Evolutionary conservation across 2,329 filamentous ascomycete species (phyloP), one percentile per base, ranked within the genome.

Genomic region (Neocucurbitaria cava): DNA sequence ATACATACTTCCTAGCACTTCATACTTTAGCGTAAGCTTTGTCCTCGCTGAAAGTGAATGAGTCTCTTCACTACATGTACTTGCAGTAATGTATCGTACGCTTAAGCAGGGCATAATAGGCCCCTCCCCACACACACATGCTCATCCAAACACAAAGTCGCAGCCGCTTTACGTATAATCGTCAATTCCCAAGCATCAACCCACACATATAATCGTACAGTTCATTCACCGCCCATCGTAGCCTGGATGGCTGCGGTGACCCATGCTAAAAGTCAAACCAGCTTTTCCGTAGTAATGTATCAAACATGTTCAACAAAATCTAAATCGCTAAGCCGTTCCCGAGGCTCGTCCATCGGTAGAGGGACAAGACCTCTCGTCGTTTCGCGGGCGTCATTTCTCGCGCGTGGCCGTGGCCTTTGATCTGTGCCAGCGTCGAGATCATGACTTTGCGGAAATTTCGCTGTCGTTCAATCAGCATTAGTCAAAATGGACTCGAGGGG

Each of bases 371-470:
- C 52, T 82, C 81, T 50, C 81, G 74, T 11, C 82, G 74, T 51
- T 74, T 75, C 20, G 71, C 70, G 21, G 70, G 68, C 8, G 69
- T 74, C 71, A 74, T 74, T 49, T 75, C 72, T 40, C 71, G 63
- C 24, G 71, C 62, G 33, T 75, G 71, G 3, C 67, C 68, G 41
- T 73, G 69, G 50, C 72, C 71, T 46, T 74, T 75, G 46, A 75
- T 75, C 40, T 75, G 72, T 6, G 72, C 71, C 33, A 75, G 47
- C 17, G 71, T 62, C 76, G 75, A 53, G 74, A 81, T 71, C 56
- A 85, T 76, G 0, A 85, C 82, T 59, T 82, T 83, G 26, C 82
- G 77, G 62, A 85, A 85, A 58, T 84, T 83, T 70, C 81, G 79
- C 80, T 83, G 51, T 15, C 10, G 15, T 9, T n/a, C 8, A 18